These are phyloP conservation scores for Ogataea ganodermae DNA, from an alignment of 805 yeast genomes.

Conservation along the genomic window DNA sequence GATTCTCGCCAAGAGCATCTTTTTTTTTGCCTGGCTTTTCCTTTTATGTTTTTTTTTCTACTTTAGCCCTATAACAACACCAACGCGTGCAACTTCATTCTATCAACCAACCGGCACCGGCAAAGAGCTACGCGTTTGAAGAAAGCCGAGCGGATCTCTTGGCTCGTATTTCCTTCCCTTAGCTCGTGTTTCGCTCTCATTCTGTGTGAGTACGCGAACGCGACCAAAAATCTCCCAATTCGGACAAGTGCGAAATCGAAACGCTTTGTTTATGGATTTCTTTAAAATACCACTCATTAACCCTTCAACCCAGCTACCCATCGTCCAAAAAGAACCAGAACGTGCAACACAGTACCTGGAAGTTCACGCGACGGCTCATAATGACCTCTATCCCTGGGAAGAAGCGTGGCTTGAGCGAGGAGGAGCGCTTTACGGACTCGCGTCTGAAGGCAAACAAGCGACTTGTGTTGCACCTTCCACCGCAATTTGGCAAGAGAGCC, in stretches of 20 bases:
- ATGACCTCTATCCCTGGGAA: conserved; percentile 18
- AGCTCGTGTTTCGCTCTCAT: neutral
- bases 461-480: conserved; percentile 23
- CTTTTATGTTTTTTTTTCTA: neutral
- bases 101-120: neutral
- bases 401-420: conserved; percentile 18
- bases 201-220: neutral
- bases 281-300: neutral
- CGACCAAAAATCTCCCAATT: conserved; percentile 3
- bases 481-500: conserved; percentile 16
- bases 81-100: no score
- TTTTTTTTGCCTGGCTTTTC: conserved; percentile 5
- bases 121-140: no score
- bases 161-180: neutral
- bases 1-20: conserved; percentile 42
- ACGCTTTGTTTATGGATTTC: conserved; percentile 6
- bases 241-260: conserved; percentile 6
- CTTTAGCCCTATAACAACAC: no score
- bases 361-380: neutral
- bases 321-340: neutral
- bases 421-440: conserved; percentile 17
- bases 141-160: neutral
- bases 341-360: neutral
- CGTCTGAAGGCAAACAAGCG: conserved; percentile 18
- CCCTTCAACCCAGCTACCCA: neutral